Evolutionary conservation across 2,329 filamentous ascomycete genomes (phyloP), one percentile per base, ranked within the genome.

Genomic region (Scleromitrula shiraiana): DNA sequence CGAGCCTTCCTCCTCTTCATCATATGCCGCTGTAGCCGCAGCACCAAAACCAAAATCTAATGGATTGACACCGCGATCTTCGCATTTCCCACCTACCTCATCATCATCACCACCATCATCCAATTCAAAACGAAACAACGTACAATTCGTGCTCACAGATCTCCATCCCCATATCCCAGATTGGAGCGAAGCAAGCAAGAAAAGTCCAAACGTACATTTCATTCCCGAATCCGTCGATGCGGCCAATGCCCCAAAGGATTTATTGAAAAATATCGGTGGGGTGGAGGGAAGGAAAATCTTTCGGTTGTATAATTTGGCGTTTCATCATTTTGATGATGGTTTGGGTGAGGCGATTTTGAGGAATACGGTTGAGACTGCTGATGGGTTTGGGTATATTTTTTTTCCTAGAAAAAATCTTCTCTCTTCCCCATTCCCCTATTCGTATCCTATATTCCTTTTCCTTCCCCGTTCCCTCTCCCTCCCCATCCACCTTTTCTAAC

Each of bases 291-390:
- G 72, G 59, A 74, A 69, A 37, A 68, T 85, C 19, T 83, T 88
- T 61, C 72, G 85, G 4, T 67, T 88, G 41, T 89, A 85, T 64
- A 85, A 83, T 61, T 70, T 88, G 2, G 77, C 83, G 1, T 90
- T 90, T 59, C 85, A 89, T 64, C 85, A 89, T 66, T 89, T 89
- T 56, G 75, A 80, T 52, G 81, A 88, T 58, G 66, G 67, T 4
- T 65, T 80, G 15, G 85, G 82, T 0, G 67, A 63, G 22, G 70
- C 71, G 7, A 82, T 88, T 24, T 62, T 90, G 26, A 70, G 70
- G 44, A 80, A 84, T 61, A 83, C 82, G 0, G 64, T 87, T 30
- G 70, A 77, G 56, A 85, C 77, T 0, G 75, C 77, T 44, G 75
- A 84, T 52, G 83, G 77, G 0, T 82, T 88, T 56, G 82, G 75